These are phyloP conservation scores for Magnusiomyces ingens DNA, from an alignment of 1,139 yeast species.

Conservation along the genomic window DNA sequence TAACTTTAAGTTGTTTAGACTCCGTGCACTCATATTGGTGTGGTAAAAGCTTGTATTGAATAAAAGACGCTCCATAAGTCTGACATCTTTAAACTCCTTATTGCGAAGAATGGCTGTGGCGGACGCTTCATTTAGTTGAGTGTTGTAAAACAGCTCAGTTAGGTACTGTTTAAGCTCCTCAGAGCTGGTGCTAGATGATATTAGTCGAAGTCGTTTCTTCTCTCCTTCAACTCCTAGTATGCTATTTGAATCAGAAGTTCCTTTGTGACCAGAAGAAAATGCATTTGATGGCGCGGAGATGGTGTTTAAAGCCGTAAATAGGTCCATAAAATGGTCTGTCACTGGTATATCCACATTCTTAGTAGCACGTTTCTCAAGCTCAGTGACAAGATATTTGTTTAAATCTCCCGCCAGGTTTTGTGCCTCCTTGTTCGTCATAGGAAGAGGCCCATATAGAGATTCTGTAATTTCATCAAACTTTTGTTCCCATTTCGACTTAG, in stretches of 20 bases:
- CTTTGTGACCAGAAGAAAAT: not conserved
- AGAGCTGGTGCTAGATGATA: constrained; percentile 14
- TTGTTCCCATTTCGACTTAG: constrained; percentile 12
- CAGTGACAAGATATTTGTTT: constrained; percentile 18
- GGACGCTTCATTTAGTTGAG: constrained; percentile 18
- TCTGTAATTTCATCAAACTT: constrained; percentile 19
- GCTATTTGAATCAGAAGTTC: constrained; percentile 10
- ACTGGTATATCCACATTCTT: constrained; percentile 17
- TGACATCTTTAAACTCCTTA: constrained; percentile 18
- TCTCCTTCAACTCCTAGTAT: constrained; percentile 1
- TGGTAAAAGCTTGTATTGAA: constrained; percentile 18
- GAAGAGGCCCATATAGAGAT: constrained; percentile 22
- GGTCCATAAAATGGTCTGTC: constrained; percentile 25
- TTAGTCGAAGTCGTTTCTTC: constrained; percentile 6
- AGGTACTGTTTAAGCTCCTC: constrained; percentile 18
- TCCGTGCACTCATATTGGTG: constrained; percentile 22
- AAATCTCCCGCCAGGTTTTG: constrained; percentile 20
- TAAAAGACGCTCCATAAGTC: constrained; percentile 16
- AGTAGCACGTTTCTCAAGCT: constrained; percentile 19
- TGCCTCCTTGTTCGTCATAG: constrained; percentile 21
- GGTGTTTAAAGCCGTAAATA: constrained; percentile 25
- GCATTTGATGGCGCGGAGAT: constrained; percentile 3
- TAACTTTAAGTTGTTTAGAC: constrained; percentile 21
- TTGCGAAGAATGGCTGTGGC: constrained; percentile 23
- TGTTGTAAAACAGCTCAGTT: constrained; percentile 24